These are phyloP conservation scores for Zygotorulaspora florentina DNA, from an alignment of 805 yeast genomes.

Conservation along the genomic window DNA sequence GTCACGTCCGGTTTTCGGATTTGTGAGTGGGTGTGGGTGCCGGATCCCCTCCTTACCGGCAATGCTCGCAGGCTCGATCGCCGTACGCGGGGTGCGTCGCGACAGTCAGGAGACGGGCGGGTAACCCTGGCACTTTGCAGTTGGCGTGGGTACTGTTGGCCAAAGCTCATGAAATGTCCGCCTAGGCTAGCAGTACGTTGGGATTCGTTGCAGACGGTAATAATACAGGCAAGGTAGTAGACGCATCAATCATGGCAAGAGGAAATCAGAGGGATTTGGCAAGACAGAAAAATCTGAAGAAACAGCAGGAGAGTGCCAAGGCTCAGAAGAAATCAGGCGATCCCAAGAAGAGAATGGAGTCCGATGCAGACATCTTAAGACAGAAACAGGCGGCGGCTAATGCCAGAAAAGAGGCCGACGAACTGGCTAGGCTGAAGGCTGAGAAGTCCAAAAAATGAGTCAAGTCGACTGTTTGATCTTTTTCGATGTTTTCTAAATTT, in stretches of 20 bases:
- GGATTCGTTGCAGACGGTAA: no score
- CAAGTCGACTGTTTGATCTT: no score
- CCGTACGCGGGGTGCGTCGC: no score
- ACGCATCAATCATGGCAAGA: conserved; percentile 63
- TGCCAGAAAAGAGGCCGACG: conserved; percentile 35
- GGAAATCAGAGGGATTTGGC: conserved; percentile 97
- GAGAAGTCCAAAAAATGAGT: background rate
- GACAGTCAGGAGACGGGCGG: no score
- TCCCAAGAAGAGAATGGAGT: conserved; percentile 79
- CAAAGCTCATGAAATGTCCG: no score
- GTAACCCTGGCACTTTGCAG: no score
- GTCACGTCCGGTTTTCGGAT: no score
- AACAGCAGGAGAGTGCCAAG: conserved; percentile 61
- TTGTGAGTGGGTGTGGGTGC: no score
- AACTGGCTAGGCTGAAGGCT: conserved; percentile 19
- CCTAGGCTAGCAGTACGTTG: no score
- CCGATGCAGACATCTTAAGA: conserved; percentile 86
- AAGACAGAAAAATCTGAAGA: conserved; percentile 80
- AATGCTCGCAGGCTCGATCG: no score
- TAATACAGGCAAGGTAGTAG: background rate
- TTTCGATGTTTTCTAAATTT: background rate
- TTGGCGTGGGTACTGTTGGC: no score
- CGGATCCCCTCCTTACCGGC: no score
- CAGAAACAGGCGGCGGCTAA: conserved; percentile 68
- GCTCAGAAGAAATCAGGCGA: conserved; percentile 69